Base-by-base conservation (phyloP, 805 yeast species). In the Sugiyamaella qingdaonensis region DNA sequence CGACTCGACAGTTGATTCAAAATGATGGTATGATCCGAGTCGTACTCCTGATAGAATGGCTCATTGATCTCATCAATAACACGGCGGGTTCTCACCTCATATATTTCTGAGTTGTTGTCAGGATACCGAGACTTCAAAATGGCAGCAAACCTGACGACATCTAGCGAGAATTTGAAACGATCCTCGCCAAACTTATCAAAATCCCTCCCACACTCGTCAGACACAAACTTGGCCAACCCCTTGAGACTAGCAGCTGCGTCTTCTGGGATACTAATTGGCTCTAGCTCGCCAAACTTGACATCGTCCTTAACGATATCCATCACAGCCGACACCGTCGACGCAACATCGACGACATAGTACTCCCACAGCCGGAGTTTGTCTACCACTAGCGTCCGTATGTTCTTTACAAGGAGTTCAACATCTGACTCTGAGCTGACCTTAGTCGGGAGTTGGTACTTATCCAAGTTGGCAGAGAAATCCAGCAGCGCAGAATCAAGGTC, bases 361-460 rank as follows among this genome's bases (percentile, higher is more conserved):
- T 92, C 90, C 99, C 99, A 92, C 51, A 92, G 73, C 56, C 82
- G 78, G 51, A 88, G 69, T 3, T 77, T 73, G 24, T 78, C 82
- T 27, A 90, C 62, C 0, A 89, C 96, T 61, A 87, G 83, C 4
- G 73, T 66, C 56, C 81, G 79, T 46, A 92, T 73, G 14, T 88
- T 91, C 34, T 80, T 85, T 75, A 86, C 79, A 21, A 91, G 71
- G 31, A 63, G 67, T 37, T 77, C 70, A 21, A 92, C 68, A 59
- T 89, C 96, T 2, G 70, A 74, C 10, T 73, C 73, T 14, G 68
- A 65, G 2, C 70, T 65, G 43, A 91, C 68, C 0, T 67, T 72
- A 0, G 84, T 76, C 4, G 96, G 90, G 52, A 79, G 81, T 43
- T 79, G 75, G 41, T 75, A 65, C 14, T 18, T 13, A 37, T 68